A percentile compares a stretch with the other conserved stretches of the same genome.
phyloP scores from a whole-genome alignment of 768 basidiomycete species.

The Candolleomyces efflorescens region DNA sequence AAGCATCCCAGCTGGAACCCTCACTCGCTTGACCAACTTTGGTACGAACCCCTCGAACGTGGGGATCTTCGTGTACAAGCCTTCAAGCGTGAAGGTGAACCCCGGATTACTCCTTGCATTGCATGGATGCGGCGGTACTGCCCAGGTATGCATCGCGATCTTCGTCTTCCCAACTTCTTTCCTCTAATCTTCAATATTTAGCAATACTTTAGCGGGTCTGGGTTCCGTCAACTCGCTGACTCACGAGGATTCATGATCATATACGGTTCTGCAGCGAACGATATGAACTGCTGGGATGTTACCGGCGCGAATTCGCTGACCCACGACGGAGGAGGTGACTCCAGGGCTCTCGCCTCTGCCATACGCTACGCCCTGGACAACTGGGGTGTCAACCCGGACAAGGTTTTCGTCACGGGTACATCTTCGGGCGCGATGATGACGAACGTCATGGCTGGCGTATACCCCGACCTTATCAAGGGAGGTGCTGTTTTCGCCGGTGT shows the following conservation, averaged over 20 bases:
- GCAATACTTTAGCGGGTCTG: constrained; percentile 45
- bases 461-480: constrained; percentile 50
- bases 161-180: background rate
- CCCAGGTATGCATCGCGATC: constrained; percentile 5
- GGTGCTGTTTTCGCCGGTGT: constrained; percentile 50
- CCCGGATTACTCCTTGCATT: constrained; percentile 13
- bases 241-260: constrained; percentile 48
- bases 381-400: constrained; percentile 39
- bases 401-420: constrained; percentile 49
- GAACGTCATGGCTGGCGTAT: constrained; percentile 48
- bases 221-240: constrained; percentile 47
- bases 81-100: constrained; percentile 8
- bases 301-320: constrained; percentile 43
- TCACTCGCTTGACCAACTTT: constrained; percentile 9
- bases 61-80: constrained; percentile 12
- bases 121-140: constrained; percentile 13
- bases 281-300: constrained; percentile 52
- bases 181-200: constrained; percentile 14
- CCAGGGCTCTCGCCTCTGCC: constrained; percentile 43
- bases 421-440: constrained; percentile 62
- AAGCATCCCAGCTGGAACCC: constrained; percentile 11
- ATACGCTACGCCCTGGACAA: constrained; percentile 43
- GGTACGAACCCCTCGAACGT: constrained; percentile 11
- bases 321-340: constrained; percentile 56
- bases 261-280: constrained; percentile 38